Base-by-base conservation (phyloP, 495 filamentous ascomycete species). In the Penicillium samsonianum region DNA sequence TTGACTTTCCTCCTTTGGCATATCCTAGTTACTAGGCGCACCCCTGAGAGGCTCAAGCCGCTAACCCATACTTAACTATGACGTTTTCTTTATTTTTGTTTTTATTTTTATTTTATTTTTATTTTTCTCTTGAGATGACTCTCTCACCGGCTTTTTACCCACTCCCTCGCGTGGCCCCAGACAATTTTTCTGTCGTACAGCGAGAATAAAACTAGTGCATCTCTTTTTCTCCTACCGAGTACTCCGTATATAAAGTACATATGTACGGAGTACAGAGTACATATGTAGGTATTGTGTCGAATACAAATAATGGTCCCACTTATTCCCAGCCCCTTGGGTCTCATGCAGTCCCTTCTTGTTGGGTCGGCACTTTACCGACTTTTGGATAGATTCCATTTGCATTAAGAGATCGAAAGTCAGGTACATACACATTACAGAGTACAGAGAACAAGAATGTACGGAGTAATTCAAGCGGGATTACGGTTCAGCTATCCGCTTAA, bases 311-410 rank as follows among this genome's bases (percentile, higher is more conserved):
- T 55, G 48, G 66, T 61, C 38, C 66, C 66, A 64, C 66, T 63
- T 60, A 37, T 30, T 60, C 55, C 62, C 67, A 57, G 54, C 57
- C 59, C 64, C 64, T 65, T 67, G 64, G 67, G 51, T 59, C 61
- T 46, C 51, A 42, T 41, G 59, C 59, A 65, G 62, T 57, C 44
- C 59, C 61, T 47, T 55, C 47, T 53, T 59, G 56, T 59, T 64
- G 67, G 64, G 59, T 67, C 64, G 64, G 60, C 55, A 63, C 43
- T 64, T 59, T 67, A 69, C 61, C 59, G 64, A 68, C 64, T 62
- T 65, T 69, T 67, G 40, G 54, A 61, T 62, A 59, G 55, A 58
- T 58, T 51, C 47, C 12, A 57, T 58, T 38, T 17, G 35, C 11
- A 14, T 33, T 4, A 25, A 11, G 2, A 38, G 35, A 38, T 38